Conservation (phyloP, 192 early-diverging fungal species). For the Coemansia guatemalensis region DNA sequence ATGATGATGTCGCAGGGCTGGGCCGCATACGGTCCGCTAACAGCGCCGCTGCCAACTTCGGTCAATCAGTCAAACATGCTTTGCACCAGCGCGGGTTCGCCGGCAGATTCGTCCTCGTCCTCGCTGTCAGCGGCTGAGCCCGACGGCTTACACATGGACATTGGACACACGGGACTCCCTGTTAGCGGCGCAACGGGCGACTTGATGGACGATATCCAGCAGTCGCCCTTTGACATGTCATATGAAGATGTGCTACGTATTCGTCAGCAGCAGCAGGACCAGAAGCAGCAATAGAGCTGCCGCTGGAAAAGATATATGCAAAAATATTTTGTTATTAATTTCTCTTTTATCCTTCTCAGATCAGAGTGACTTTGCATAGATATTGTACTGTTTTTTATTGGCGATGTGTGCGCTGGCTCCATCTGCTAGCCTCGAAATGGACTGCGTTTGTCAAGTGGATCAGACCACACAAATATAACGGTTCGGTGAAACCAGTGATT, state of each 20-base stretch:
- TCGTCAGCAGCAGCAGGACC: constrained; percentile 12
- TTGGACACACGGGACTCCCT: constrained; percentile 7
- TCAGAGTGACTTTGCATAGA: too few species aligned
- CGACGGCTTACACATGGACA: constrained; percentile 4
- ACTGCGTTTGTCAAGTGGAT: too few species aligned
- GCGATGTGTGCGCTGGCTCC: too few species aligned
- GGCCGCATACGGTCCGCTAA: constrained; percentile 30
- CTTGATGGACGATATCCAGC: constrained; percentile 2
- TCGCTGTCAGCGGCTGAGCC: constrained; percentile 20
- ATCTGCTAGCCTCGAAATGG: too few species aligned
- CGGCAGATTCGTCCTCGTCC: constrained; percentile 10
- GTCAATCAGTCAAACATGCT: constrained; percentile 1
- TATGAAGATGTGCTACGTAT: constrained; percentile 7
- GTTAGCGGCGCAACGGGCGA: constrained; percentile 7
- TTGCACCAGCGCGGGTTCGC: constrained; percentile 9
- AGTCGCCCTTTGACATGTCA: constrained; percentile 16
- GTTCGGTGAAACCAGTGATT: too few species aligned
- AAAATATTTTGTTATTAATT: too few species aligned
- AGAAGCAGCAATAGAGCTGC: constrained; percentile 2
- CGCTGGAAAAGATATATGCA: too few species aligned
- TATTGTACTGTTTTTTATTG: too few species aligned
- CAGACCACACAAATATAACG: too few species aligned
- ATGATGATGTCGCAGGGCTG: constrained; percentile 36
- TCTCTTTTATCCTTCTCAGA: too few species aligned
- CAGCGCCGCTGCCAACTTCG: constrained; percentile 26